Conservation (phyloP, 2,329 filamentous ascomycete species). For the Akanthomyces dipterigenus region DNA sequence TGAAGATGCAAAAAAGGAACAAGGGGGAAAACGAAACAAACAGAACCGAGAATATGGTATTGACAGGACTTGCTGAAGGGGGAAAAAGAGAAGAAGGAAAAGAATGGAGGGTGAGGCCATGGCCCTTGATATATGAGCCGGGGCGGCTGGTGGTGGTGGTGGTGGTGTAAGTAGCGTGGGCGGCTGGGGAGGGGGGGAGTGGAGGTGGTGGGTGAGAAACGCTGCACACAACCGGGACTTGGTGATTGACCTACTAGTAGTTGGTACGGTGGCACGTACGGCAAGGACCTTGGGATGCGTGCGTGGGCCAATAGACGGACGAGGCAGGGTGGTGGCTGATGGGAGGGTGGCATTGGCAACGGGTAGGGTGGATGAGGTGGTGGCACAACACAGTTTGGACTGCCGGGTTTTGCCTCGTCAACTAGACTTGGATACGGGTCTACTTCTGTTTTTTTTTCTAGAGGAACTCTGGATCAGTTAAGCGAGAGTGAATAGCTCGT, state of each 20-base stretch:
- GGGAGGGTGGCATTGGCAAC: conserved; percentile 4
- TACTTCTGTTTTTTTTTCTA: no score
- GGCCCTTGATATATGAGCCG: conserved; percentile 14
- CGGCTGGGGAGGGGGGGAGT: background rate
- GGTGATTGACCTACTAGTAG: no score
- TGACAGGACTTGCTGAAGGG: conserved; percentile 45
- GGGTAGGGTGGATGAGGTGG: background rate
- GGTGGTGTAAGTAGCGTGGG: background rate
- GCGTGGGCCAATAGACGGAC: conserved; percentile 1
- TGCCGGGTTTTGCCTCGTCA: background rate
- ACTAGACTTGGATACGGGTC: background rate
- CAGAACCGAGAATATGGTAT: conserved; percentile 35
- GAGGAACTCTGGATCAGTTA: no score
- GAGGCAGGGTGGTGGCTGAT: background rate
- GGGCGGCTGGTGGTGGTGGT: background rate
- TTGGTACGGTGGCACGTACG: no score
- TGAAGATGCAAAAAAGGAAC: conserved; percentile 31
- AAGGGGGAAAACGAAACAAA: conserved; percentile 29
- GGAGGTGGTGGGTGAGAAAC: background rate
- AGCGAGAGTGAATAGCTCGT: no score
- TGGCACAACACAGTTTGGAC: background rate
- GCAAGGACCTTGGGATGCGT: background rate
- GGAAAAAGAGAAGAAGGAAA: conserved; percentile 35
- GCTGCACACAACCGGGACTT: background rate
- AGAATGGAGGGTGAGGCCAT: conserved; percentile 28